Conservation (phyloP, 2,329 filamentous ascomycete species). For the Paracorniculantispora psalliotae region DNA sequence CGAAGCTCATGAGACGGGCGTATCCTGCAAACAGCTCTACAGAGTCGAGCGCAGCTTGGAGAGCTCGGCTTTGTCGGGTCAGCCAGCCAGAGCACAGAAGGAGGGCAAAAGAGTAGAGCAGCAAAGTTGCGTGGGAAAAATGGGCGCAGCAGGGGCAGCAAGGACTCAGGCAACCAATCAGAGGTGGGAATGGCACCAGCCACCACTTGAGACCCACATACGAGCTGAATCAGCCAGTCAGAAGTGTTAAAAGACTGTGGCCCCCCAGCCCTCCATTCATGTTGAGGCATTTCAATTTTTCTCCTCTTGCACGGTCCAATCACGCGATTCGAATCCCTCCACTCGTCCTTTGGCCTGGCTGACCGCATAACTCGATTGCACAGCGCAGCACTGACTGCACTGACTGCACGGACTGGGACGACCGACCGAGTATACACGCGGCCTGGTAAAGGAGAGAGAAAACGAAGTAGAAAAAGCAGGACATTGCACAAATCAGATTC, state of each 20-base stretch:
- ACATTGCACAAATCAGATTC: not conserved
- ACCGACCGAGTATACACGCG: not conserved
- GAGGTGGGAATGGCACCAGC: conserved; percentile 15
- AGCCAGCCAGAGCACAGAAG: not conserved
- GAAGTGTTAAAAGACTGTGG: conserved; percentile 38
- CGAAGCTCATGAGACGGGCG: not conserved
- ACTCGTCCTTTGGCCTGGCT: not conserved
- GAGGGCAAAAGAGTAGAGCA: not conserved
- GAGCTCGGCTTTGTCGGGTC: not conserved
- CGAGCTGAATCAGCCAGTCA: conserved; percentile 48
- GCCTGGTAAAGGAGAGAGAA: not conserved
- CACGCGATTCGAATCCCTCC: conserved; percentile 26
- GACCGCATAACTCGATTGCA: not conserved
- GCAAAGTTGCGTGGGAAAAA: not conserved
- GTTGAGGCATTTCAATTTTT: conserved; percentile 37
- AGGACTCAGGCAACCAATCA: not conserved
- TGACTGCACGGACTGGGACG: not conserved
- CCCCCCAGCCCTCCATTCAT: conserved; percentile 48
- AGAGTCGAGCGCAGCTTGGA: no score
- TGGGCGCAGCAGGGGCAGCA: not conserved
- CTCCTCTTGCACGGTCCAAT: conserved; percentile 44
- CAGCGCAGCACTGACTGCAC: conserved; percentile 1
- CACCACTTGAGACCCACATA: conserved; percentile 29
- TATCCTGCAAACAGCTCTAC: no score
- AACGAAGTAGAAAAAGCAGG: not conserved